A percentile compares a stretch with the other conserved stretches of the same genome.
These are phyloP conservation scores for Bryoglossum gracile DNA, from an alignment of 495 filamentous ascomycete genomes.

Conservation along the genomic window DNA sequence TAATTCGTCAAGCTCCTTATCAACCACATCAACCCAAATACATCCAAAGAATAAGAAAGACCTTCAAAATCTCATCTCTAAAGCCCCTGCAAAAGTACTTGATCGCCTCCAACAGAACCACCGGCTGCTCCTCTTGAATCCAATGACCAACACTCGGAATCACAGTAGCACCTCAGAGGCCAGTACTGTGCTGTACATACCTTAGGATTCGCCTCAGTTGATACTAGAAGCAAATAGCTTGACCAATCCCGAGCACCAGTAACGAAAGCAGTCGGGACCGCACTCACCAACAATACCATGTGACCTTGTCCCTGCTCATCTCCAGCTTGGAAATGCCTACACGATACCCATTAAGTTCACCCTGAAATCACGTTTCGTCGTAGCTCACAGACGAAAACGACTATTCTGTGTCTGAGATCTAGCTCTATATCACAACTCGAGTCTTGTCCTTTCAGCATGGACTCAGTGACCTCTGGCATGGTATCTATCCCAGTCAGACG, in stretches of 20 bases:
- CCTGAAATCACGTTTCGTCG: slow-evolving; percentile 5
- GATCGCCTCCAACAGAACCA: slow-evolving; percentile 2
- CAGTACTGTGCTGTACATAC: slow-evolving; percentile 1
- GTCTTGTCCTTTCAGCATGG: not conserved
- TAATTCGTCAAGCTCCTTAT: no score
- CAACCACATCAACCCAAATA: no score
- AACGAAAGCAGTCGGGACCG: slow-evolving; percentile 7
- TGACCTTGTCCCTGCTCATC: not conserved
- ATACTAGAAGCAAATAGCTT: slow-evolving; percentile 4
- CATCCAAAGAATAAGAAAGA: no score
- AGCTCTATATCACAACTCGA: not conserved
- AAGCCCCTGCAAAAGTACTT: not conserved
- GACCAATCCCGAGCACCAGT: slow-evolving; percentile 10
- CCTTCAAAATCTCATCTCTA: no score
- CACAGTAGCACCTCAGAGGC: slow-evolving; percentile 2
- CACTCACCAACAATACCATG: slow-evolving; percentile 1
- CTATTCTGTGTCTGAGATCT: slow-evolving; percentile 4
- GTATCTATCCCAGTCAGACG: not conserved
- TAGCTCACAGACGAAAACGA: slow-evolving; percentile 1
- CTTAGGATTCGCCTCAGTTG: not conserved
- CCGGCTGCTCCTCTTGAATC: slow-evolving; percentile 9
- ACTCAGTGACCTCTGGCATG: slow-evolving; percentile 3
- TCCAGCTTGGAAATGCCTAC: not conserved
- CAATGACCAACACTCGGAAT: slow-evolving; percentile 5
- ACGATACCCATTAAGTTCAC: slow-evolving; percentile 13